Evolutionary conservation across 1,284 basidiomycete genomes (phyloP), one percentile per base, ranked within the genome.

Genomic region (Rhodotorula sp.): DNA sequence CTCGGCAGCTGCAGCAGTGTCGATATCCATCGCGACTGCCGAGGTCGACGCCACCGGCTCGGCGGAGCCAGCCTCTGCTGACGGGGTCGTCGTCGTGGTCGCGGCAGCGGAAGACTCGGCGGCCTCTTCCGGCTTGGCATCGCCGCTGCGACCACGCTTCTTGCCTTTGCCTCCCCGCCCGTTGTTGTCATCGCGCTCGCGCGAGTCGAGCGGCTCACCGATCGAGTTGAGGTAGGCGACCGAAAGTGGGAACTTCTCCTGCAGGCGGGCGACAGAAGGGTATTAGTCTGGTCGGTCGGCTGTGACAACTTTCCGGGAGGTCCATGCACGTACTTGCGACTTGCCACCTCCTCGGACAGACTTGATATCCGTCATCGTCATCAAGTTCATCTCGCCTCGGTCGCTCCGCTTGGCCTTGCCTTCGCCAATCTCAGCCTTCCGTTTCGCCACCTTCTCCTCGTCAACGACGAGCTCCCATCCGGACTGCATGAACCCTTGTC

Each of bases 341-440:
- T 65, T 43, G 34, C 69, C 66, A n/a, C 68, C 56, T 54, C 74
- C 69, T 39, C 88, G 84, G 62, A 92, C 81, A 29, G 84, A 79
- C 75, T 87, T 88, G 66, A 91, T 83, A 3, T 85, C 82, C 23
- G 87, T 86, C 8, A 82, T 80, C 21, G 85, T 83, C 15, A 91
- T 81, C 77, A 88, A 90, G 81, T 97, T 97, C 58, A 90, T 81
- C 82, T 97, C 93, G 5, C 86, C 85, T 61, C 86, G 84, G 10
- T 87, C 62, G 54, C 71, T 68, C 54, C 62, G 20, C 46, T 60
- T 63, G 26, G n/a, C 58, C 21, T 57, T 84, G 26, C 85, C 78
- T 6, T 85, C 86, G 1, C 84, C 78, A 15, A 74, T 81, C 4
- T 86, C 86, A 23, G 64, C 62, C 46, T 76, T 70, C 73, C 86